Base-by-base conservation (phyloP, 805 yeast species). In the Schwanniomyces vanrijiae region DNA sequence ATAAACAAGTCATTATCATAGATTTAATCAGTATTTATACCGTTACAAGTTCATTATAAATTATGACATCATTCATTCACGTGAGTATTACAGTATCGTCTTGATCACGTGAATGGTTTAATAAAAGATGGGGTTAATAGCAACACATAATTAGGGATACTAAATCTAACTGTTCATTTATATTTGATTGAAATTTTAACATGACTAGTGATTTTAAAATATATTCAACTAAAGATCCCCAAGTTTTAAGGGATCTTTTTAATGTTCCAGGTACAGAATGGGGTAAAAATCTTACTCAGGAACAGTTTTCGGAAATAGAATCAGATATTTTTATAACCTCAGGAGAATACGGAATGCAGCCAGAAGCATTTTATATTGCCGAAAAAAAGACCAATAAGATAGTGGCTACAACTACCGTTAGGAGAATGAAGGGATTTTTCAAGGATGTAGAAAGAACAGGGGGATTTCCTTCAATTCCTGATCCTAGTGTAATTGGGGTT, bases 401-500 rank as follows among this genome's bases (percentile, higher is more conserved):
- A 1, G 65, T 58, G 9, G 64, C 68, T 16, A 46, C 55, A 11
- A 50, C 58, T 5, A 47, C 58, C 1, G 65, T 69, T 5, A 59
- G 49, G 10, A 57, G 58, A 24, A 51, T 50, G 18, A 54, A 56
- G 38, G 74, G 68, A 0, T 60, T 65, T 26, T 67, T 48, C 40
- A 67, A 66, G 42, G 68, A 60, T 13, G 57, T 60, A 4, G 62
- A 58, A 34, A 55, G 58, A 11, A 51, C 60, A 16, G 45, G 46
- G 18, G 65, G 60, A 9, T 56, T 66, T 8, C 48, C 64, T 1
- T 54, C 66, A 3, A 49, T 56, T 11, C 73, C 75, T 0, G 68
- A 68, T 45, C 64, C 71, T 1, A 35, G 52, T 3, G 45, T 56
- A 37, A 55, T 69, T 44, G 75, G 75, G 0, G 69, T 71, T 5